Evolutionary conservation across 768 basidiomycete genomes (phyloP), one percentile per base, ranked within the genome.

Genomic region (Tylopilus intermedius): DNA sequence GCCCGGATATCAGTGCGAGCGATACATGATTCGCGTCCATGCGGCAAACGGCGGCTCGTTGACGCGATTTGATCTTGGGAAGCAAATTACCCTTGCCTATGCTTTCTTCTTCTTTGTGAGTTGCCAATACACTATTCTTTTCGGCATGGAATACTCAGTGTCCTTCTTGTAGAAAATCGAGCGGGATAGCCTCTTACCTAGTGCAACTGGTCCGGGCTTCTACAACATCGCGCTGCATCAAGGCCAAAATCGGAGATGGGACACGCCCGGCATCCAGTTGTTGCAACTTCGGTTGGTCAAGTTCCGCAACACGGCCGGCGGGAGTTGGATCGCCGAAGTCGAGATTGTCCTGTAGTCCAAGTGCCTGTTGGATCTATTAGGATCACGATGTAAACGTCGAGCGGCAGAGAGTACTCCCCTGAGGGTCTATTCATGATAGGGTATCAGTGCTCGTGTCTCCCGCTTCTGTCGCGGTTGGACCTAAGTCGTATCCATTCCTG

Each of bases 201-300:
- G 0, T 0, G 2, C 21, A 1, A 8, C 22, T 2, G 39, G 18
- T 18, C 18, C 18, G 18, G 18, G 43, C 3, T 43, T 46, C 6
- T 59, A 29, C n/a, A 45, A 52, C 14, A 57, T 60, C 4, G 47
- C 59, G n/a, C 49, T 60, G n/a, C 48, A 43, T 37, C 58, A 52
- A 38, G 58, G 51, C 11, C 7, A 0, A 6, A n/a, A n/a, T 6
- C 2, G 35, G 8, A 43, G 40, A 5, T 0, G 39, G 30, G 8
- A 30, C 10, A 30, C 30, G 10, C 39, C 24, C 21, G 59, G 58
- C 4, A 26, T 56, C 5, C 58, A 53, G 22, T 5, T 60, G 0
- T 4, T 3, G 21, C 55, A 61, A 7, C 54, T 60, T 15, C 38
- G 49, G 47, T 42, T 60, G 1, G 42, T 56, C 8, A 21, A 49